Base-by-base conservation (phyloP, 2,329 filamentous ascomycete genomes). In the Aspergillus niger region DNA sequence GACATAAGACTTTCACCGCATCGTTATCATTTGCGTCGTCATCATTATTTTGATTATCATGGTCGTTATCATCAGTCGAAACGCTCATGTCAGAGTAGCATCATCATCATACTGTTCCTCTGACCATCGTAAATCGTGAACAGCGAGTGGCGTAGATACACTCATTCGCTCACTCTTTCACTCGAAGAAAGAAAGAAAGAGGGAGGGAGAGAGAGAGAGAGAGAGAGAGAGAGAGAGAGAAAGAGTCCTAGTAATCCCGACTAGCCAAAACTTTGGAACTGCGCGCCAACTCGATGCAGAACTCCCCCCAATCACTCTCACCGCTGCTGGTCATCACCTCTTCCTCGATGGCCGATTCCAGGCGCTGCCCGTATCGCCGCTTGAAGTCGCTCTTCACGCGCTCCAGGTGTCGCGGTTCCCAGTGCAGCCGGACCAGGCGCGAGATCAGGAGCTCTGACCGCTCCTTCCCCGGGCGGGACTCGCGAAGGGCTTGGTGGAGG, bases 401-500 rank as follows among this genome's bases (percentile, higher is more conserved):
- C 61, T 88, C 85, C 78, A 98, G 83, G 76, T 98, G 94, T 64
- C 85, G 79, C 4, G 89, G 85, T 71, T 98, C 93, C 95, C 95
- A 98, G 77, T 98, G 95, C 75, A 94, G 87, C 32, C 95, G 85
- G 47, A 97, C 91, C 1, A 98, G 83, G 1, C 95, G 85, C 3
- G 90, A 93, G 65, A 96, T 96, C 54, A 99, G 86, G 52, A 97
- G 81, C 74, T 97, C 94, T 49, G 91, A 89, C 30, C 94, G 87
- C 71, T 94, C 91, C 64, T 85, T 86, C 65, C 85, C 86, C 1
- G 89, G 87, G 1, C 83, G 85, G 3, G 89, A 89, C 49, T 89
- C 85, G 20, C 88, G 89, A 65, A 98, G 87, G 2, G 95, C 94
- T 79, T 98, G 95, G 76, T 96, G 89, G 1, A 99, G 82, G 2